Evolutionary conservation across 768 basidiomycete genomes (phyloP), one percentile per base, ranked within the genome.

Genomic region (Gloeophyllum trabeum): DNA sequence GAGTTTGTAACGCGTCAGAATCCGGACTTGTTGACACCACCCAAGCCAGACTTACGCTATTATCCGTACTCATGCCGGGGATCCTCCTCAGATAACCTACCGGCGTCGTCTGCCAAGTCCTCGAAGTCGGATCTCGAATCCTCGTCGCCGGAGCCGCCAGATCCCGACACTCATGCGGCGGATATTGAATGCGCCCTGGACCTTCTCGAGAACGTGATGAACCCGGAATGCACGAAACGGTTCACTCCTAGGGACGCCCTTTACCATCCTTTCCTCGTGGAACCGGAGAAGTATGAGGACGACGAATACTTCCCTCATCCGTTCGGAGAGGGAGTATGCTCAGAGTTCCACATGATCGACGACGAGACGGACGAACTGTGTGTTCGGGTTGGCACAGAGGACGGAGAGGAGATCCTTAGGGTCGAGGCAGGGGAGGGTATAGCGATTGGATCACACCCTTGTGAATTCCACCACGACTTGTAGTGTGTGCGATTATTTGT

Each of bases 1-100:
- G 71, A 78, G 16, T 79, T 97, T 46, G 80, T 94, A 40, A 72
- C 79, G 52, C 70, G 62, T 38, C 76, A 85, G 44, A 94, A 96
- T 51, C 91, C 89, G 4, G 66, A 71, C 18, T 59, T 87, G 25
- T 66, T 70, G 43, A 65, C 66, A 18, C 74, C 77, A 1, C 65
- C 61, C 35, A 61, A 64, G 47, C 67, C 69, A 2, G 70, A 80
- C 45, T 56, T 66, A 19, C 64, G 62, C 6, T 77, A 63, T 48
- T 81, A 75, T 49, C 81, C 81, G 1, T 71, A 77, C 51, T 40
- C 44, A 53, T 45, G 40, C 16, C 43, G 30, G 34, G 38, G 45
- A 52, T 66, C 61, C 48, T 54, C 46, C 42, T 41, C 47, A 36
- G 42, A 55, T 24, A 43, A 41, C 28, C 39, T 53, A 18, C 50